phyloP scores from a whole-genome alignment of 2,329 filamentous ascomycete genomes.

The Exophiala viscosa region DNA sequence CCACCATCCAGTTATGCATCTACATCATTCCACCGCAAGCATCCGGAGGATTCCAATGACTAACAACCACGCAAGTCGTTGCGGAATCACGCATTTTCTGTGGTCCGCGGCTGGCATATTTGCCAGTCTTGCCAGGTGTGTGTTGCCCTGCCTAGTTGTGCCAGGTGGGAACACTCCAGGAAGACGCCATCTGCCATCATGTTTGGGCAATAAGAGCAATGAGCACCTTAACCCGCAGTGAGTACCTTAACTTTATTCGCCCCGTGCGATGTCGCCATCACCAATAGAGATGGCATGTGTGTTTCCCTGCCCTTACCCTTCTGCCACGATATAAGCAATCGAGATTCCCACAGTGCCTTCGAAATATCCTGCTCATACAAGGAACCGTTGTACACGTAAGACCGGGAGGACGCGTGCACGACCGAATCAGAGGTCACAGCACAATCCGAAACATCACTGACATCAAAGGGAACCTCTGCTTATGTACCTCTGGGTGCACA shows the following conservation, averaged over 20 bases:
- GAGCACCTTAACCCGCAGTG: conserved; percentile 16
- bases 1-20: neutral
- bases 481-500: neutral
- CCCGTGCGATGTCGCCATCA: conserved; percentile 19
- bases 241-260: conserved; percentile 15
- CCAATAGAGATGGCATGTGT: conserved; percentile 22
- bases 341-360: conserved; percentile 6
- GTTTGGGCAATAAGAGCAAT: conserved; percentile 8
- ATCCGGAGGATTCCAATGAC: conserved; percentile 12
- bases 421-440: neutral
- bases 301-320: neutral
- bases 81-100: conserved; percentile 2
- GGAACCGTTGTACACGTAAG: conserved; percentile 14
- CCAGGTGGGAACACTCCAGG: neutral
- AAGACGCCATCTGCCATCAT: conserved; percentile 14
- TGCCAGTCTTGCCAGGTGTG: neutral
- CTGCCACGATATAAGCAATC: conserved; percentile 16
- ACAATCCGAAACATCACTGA: conserved; percentile 16
- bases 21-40: conserved; percentile 5
- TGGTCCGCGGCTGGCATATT: conserved; percentile 2
- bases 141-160: neutral
- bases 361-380: neutral
- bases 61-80: conserved; percentile 12
- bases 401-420: conserved; percentile 7
- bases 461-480: conserved; percentile 9